phyloP scores from a whole-genome alignment of 2,329 filamentous ascomycete species.

The Ceratocystis lukuohia region DNA sequence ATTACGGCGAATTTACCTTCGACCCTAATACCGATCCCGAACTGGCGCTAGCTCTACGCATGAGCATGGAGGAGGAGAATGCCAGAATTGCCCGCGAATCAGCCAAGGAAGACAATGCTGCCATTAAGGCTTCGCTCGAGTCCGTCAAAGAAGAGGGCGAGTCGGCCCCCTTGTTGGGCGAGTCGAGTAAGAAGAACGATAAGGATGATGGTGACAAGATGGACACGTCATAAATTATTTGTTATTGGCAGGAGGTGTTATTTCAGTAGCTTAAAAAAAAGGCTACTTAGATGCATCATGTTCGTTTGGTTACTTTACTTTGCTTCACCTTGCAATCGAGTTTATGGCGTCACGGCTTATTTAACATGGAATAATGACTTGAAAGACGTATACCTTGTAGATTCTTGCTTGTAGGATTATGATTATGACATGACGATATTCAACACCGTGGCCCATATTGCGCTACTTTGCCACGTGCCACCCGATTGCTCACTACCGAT shows the following conservation, averaged over 20 bases:
- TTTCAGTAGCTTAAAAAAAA: not conserved
- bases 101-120: constrained; percentile 48
- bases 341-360: constrained; percentile 15
- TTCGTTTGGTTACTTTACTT: constrained; percentile 2
- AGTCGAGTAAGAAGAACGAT: constrained; percentile 31
- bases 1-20: constrained; percentile 52
- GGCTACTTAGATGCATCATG: constrained; percentile 4
- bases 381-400: not conserved
- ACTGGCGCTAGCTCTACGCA: constrained; percentile 80
- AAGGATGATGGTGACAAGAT: constrained; percentile 60
- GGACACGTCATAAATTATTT: constrained; percentile 58
- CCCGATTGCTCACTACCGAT: constrained; percentile 26
- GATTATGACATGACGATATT: not conserved
- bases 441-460: not conserved
- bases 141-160: constrained; percentile 71
- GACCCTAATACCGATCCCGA: constrained; percentile 89
- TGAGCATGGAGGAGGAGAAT: constrained; percentile 98
- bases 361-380: not conserved
- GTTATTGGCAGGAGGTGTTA: constrained; percentile 19
- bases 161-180: constrained; percentile 30
- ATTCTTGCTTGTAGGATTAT: not conserved
- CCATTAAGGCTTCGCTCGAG: constrained; percentile 61
- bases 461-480: not conserved
- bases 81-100: constrained; percentile 61
- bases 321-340: constrained; percentile 13